Evolutionary conservation across 352 stramenopile genomes (phyloP), one percentile per base, ranked within the genome.

Genomic region (Elongisporangium undulatum): DNA sequence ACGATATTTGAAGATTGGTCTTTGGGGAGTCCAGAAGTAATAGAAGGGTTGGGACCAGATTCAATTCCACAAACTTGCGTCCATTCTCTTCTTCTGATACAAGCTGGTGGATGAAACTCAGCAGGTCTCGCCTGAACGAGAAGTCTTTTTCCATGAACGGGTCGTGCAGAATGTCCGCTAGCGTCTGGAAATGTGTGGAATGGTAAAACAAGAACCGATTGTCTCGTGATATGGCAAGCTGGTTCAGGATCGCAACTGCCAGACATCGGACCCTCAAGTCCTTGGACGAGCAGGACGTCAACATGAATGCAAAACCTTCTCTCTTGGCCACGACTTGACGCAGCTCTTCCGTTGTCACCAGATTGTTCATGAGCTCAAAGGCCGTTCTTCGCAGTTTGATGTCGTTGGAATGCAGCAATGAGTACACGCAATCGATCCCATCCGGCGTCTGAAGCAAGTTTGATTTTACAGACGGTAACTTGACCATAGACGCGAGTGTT

Each of bases 371-470:
- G 13, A 93, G 55, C 16, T 89, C 74, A 20, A 92, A 86, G 2
- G 75, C 80, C 6, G 67, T 69, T 12, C 77, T 61, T 3, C 75
- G 77, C 4, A 92, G 56, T 23, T 81, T 79, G 10, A 79, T 34
- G 41, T 90, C 75, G 17, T 63, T 45, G 2, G 80, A 76, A 26
- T 85, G 73, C 3, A 91, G 57, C 22, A 95, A 61, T 21, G 79
- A 68, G 54, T 93, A 92, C 10, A 94, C 61, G 41, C 74, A 87
- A 41, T 90, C 75, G 23, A 94, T 64, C 13, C 84, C 84, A 26
- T 86, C 72, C 16, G 86, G 82, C 1, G 81, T 72, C 51, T 83
- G 68, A 7, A 94, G 70, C 49, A 95, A 59, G 48, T 90, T 86
- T 24, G 65, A 26, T 55, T 92, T 86, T 51, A 87, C 63, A 17